phyloP scores from a whole-genome alignment of 1,284 basidiomycete species.

The Cystobasidium slooffiae region DNA sequence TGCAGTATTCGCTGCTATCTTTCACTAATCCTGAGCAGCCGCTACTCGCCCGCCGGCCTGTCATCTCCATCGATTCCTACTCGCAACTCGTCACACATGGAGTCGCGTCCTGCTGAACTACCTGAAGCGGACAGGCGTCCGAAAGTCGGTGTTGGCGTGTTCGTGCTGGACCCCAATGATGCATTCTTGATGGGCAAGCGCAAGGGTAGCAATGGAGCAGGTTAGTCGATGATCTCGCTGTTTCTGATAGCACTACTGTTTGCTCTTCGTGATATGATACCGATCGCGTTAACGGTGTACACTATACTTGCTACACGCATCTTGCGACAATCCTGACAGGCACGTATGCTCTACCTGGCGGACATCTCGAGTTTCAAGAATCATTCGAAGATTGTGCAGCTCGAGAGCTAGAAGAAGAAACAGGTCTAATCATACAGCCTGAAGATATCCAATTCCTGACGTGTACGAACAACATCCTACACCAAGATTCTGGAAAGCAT shows the following conservation, averaged over 20 bases:
- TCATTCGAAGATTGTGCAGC: slow-evolving; percentile 53
- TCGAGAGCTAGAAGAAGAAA: slow-evolving; percentile 55
- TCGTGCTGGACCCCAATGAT: slow-evolving; percentile 51
- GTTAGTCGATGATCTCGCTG: slow-evolving; percentile 36
- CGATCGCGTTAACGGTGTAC: too few relatives aligned
- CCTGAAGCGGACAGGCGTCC: slow-evolving; percentile 11
- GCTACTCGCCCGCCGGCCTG: neutral
- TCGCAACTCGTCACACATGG: too few relatives aligned
- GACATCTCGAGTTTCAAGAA: slow-evolving; percentile 56
- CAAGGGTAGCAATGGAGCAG: slow-evolving; percentile 54
- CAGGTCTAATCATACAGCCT: slow-evolving; percentile 52
- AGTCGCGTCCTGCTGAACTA: neutral
- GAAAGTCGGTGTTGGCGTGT: slow-evolving; percentile 54
- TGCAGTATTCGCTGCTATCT: too few relatives aligned
- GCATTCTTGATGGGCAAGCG: slow-evolving; percentile 53
- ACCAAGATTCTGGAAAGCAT: slow-evolving; percentile 48
- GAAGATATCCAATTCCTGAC: slow-evolving; percentile 47
- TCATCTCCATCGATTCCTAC: too few relatives aligned
- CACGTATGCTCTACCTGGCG: slow-evolving; percentile 52
- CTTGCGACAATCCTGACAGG: slow-evolving; percentile 29
- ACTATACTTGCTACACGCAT: too few relatives aligned
- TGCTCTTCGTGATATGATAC: too few relatives aligned
- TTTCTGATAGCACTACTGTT: too few relatives aligned
- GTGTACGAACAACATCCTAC: slow-evolving; percentile 45
- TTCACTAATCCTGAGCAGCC: neutral